Evolutionary conservation across 2,329 filamentous ascomycete genomes (phyloP).

Genomic region (Penicillium rolfsii): DNA sequence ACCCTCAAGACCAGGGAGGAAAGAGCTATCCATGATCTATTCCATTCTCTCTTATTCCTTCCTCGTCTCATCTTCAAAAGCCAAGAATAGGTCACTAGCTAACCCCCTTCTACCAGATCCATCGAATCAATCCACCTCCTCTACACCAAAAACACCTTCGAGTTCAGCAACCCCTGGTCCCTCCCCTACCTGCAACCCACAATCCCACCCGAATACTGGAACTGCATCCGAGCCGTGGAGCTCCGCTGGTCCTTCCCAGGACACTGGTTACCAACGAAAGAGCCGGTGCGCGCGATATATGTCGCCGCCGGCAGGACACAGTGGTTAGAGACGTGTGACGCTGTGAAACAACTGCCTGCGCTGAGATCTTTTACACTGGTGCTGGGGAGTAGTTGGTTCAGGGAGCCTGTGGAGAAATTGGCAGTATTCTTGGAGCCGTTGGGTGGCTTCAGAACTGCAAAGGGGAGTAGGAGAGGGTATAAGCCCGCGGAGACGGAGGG

Average conservation of each 20-base stretch:
- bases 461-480: neutral
- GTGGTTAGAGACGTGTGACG: slow-evolving; percentile 43
- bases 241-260: slow-evolving; percentile 46
- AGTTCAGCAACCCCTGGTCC: slow-evolving; percentile 47
- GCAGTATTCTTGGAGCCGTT: slow-evolving; percentile 43
- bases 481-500: neutral
- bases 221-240: slow-evolving; percentile 38
- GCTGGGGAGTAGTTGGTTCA: slow-evolving; percentile 42
- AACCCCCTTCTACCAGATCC: slow-evolving; percentile 30
- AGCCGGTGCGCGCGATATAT: slow-evolving; percentile 44
- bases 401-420: slow-evolving; percentile 42
- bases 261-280: slow-evolving; percentile 47
- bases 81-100: neutral
- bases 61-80: neutral
- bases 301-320: slow-evolving; percentile 42
- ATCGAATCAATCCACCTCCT: slow-evolving; percentile 41
- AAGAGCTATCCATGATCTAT: neutral
- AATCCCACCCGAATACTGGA: slow-evolving; percentile 34
- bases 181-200: slow-evolving; percentile 44
- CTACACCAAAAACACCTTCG: slow-evolving; percentile 41
- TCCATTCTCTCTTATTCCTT: neutral
- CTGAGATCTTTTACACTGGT: slow-evolving; percentile 39
- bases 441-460: slow-evolving; percentile 23
- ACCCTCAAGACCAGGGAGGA: neutral
- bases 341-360: slow-evolving; percentile 29